phyloP scores from a whole-genome alignment of 352 stramenopile genomes.

The Globisporangium abappressorium region DNA sequence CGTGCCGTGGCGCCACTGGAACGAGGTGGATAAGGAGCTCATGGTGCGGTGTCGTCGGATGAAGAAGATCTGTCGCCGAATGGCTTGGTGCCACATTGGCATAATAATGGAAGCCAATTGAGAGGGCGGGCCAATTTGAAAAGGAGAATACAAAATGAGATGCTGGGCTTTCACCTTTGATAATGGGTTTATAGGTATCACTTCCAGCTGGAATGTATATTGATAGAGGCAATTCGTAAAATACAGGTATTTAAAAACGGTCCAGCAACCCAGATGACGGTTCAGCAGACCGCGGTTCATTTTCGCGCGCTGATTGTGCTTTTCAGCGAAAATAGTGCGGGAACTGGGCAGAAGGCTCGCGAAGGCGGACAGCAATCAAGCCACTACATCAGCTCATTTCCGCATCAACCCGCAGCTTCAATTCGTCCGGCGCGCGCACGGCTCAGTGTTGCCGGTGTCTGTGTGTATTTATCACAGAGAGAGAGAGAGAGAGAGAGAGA shows the following conservation, averaged over 20 bases:
- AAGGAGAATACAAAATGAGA: neutral
- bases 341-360: slow-evolving; percentile 6
- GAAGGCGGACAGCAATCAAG: slow-evolving; percentile 1
- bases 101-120: neutral
- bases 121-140: neutral
- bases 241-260: neutral
- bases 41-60: slow-evolving; percentile 4
- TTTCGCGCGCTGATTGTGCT: slow-evolving; percentile 9
- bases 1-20: slow-evolving; percentile 16
- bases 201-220: neutral
- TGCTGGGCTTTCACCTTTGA: neutral
- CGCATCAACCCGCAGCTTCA: neutral
- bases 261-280: neutral
- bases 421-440: neutral
- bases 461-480: neutral
- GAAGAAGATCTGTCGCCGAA: slow-evolving; percentile 3
- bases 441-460: neutral
- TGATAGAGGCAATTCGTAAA: neutral
- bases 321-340: slow-evolving; percentile 9
- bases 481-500: neutral
- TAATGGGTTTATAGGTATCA: neutral
- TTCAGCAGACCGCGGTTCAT: neutral
- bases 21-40: slow-evolving; percentile 10
- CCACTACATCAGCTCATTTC: slow-evolving; percentile 2
- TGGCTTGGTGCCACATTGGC: neutral